Conservation (phyloP, 108 stramenopile genomes). For the Cafeteria roenbergensis region DNA sequence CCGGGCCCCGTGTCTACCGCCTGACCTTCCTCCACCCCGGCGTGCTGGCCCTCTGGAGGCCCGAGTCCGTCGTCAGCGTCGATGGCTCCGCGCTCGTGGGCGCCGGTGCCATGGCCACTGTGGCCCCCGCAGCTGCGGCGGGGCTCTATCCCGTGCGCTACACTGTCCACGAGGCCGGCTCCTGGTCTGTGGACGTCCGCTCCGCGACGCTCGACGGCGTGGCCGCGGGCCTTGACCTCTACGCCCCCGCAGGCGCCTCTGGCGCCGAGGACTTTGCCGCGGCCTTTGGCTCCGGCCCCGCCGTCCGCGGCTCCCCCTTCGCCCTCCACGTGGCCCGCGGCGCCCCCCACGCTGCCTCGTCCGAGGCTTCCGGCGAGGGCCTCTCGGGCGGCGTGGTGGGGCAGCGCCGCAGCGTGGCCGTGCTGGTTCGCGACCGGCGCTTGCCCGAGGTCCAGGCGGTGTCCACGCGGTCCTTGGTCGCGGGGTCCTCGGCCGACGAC, state of each 20-base stretch:
- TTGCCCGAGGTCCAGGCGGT: neutral
- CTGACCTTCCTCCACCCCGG: neutral
- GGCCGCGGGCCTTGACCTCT: too few species aligned
- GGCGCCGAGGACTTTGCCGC: too few species aligned
- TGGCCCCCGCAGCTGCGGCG: too few species aligned
- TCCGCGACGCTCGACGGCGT: neutral
- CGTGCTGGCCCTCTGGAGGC: neutral
- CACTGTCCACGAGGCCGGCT: neutral
- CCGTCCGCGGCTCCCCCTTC: neutral
- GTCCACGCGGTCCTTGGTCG: neutral
- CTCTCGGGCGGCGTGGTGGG: neutral
- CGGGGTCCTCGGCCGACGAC: neutral
- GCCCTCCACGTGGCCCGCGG: neutral
- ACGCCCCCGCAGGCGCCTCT: too few species aligned
- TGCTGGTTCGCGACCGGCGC: neutral
- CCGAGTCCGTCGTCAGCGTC: neutral
- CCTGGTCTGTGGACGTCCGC: neutral
- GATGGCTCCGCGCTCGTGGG: neutral
- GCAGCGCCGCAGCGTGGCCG: neutral
- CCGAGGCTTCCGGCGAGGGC: too few species aligned
- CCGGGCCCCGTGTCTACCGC: neutral
- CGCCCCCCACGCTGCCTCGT: neutral
- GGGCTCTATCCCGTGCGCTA: neutral
- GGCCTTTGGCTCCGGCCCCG: neutral
- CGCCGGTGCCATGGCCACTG: too few species aligned